These are phyloP conservation scores for Sporothrix curviconia DNA, from an alignment of 2,329 filamentous ascomycete genomes.

Conservation along the genomic window DNA sequence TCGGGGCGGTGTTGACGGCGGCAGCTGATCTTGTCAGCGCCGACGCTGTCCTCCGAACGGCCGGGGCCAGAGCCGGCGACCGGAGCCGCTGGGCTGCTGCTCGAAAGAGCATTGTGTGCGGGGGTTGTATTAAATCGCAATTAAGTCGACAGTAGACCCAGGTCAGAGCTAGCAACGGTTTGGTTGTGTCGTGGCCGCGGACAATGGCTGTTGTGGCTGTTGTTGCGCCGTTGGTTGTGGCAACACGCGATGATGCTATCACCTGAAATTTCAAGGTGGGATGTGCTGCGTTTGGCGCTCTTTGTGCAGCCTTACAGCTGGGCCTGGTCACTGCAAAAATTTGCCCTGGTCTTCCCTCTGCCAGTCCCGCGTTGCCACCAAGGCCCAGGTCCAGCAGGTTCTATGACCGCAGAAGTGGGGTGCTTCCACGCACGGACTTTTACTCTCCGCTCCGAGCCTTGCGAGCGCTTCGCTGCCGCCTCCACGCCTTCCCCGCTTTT, in stretches of 20 bases:
- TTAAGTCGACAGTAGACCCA: neutral
- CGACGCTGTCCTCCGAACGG: neutral
- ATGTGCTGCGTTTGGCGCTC: neutral
- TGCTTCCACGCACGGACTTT: neutral
- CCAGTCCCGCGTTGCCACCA: neutral
- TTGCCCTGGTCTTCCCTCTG: neutral
- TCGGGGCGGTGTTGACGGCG: neutral
- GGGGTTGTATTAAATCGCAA: neutral
- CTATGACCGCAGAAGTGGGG: neutral
- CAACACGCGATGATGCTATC: slow-evolving; percentile 11
- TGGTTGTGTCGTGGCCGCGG: no score
- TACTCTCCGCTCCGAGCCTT: neutral
- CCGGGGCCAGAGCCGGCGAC: slow-evolving; percentile 11
- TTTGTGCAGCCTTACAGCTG: slow-evolving; percentile 9
- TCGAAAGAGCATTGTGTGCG: slow-evolving; percentile 16
- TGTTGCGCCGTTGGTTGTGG: neutral
- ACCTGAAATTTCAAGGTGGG: slow-evolving; percentile 10
- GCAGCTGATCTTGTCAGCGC: neutral
- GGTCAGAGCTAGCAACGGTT: no score
- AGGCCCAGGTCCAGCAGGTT: neutral
- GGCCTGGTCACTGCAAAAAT: neutral
- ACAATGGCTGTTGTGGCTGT: no score
- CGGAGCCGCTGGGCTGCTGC: slow-evolving; percentile 15
- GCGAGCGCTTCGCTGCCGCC: neutral
- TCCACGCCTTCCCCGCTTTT: slow-evolving; percentile 8